These are phyloP conservation scores for Phytophthora ohioensis DNA, from an alignment of 352 stramenopile species.

Conservation along the genomic window DNA sequence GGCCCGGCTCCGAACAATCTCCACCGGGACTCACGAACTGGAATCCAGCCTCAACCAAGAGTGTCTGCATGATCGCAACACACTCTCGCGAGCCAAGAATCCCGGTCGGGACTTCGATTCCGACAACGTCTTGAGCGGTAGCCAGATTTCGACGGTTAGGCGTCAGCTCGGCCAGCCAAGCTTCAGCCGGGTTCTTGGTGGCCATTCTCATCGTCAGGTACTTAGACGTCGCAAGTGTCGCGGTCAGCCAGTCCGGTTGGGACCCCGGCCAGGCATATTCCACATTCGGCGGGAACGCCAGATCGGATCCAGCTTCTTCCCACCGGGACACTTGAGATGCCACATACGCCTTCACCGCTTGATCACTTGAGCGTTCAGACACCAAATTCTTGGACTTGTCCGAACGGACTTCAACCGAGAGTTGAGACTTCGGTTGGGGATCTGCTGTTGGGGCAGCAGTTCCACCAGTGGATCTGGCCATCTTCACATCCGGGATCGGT, in stretches of 20 bases:
- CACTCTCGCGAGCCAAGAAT: neutral
- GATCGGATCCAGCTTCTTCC: neutral
- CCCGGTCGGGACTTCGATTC: neutral
- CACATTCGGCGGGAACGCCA: neutral
- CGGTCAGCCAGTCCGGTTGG: neutral
- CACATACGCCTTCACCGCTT: neutral
- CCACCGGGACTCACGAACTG: neutral
- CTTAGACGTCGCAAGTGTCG: no score
- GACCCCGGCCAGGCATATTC: constrained; percentile 1
- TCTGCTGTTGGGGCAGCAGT: no score
- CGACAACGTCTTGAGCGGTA: no score
- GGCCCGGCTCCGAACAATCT: no score
- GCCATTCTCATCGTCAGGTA: no score
- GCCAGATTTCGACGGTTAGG: no score
- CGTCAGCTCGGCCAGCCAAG: no score
- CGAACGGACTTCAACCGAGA: neutral
- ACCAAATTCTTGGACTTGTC: no score
- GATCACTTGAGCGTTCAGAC: neutral
- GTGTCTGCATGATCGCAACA: neutral
- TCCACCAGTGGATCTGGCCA: no score
- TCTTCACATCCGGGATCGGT: no score
- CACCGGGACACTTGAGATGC: neutral
- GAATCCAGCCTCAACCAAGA: neutral
- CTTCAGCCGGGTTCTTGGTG: no score
- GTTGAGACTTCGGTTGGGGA: no score